A percentile compares a stretch with the other conserved stretches of the same genome.
Conservation (phyloP, 495 filamentous ascomycete genomes). For the Penicillium silybi region DNA sequence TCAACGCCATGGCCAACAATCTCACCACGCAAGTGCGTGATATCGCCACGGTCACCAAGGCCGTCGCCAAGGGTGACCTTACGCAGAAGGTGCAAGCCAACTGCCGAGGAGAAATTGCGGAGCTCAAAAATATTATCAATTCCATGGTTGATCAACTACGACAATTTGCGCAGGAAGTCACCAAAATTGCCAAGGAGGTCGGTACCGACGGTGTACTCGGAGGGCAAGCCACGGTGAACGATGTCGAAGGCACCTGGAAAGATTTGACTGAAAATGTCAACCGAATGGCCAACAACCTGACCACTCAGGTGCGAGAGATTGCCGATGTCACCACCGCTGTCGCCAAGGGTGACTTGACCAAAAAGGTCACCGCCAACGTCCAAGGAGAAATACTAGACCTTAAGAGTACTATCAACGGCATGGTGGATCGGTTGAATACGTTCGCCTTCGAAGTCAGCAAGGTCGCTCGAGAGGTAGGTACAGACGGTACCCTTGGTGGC, state of each 20-base stretch:
- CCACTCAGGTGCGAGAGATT: constrained; percentile 97
- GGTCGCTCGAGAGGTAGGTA: constrained; percentile 96
- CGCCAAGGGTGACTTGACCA: constrained; percentile 87
- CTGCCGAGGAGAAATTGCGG: constrained; percentile 93
- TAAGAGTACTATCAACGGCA: constrained; percentile 98
- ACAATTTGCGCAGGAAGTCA: constrained; percentile 96
- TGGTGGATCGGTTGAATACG: constrained; percentile 95
- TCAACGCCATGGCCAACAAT: constrained; percentile 98
- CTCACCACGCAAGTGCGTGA: constrained; percentile 96
- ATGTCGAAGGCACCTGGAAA: constrained; percentile 97
- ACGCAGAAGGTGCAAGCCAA: constrained; percentile 96
- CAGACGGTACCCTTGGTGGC: constrained; percentile 90
- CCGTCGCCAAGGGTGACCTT: constrained; percentile 92
- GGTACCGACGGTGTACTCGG: constrained; percentile 94
- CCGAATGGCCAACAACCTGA: constrained; percentile 97
- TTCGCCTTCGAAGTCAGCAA: constrained; percentile 99
- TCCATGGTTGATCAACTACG: constrained; percentile 98
- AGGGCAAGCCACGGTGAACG: constrained; percentile 94
- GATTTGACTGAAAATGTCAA: constrained; percentile 98
- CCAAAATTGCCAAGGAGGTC: constrained; percentile 95
- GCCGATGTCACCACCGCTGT: constrained; percentile 97
- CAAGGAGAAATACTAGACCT: constrained; percentile 93
- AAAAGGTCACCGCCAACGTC: constrained; percentile 94
- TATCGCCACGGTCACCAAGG: constrained; percentile 98
- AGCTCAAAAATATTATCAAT: constrained; percentile 97